Percentiles rank a stretch among this genome's conserved stretches.
These are phyloP conservation scores for Nakazawaea peltata DNA, from an alignment of 805 yeast species.

Conservation along the genomic window DNA sequence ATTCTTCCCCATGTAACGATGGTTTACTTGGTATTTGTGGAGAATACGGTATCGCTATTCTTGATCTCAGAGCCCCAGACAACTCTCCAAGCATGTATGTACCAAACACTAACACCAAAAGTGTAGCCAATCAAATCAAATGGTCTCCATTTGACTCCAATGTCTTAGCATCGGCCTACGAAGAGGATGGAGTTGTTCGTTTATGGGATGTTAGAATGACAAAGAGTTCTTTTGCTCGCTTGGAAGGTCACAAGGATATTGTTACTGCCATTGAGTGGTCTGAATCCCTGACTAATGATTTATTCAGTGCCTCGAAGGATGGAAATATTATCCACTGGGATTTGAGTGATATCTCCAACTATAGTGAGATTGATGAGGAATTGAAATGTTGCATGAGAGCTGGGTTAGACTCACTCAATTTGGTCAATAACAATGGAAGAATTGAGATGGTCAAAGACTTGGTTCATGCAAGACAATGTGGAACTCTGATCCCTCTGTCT, in stretches of 20 bases:
- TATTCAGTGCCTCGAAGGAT: slow-evolving; percentile 55
- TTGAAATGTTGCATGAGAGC: slow-evolving; percentile 35
- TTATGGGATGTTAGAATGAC: slow-evolving; percentile 73
- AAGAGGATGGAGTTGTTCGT: slow-evolving; percentile 42
- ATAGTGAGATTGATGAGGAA: slow-evolving; percentile 11
- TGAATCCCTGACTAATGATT: slow-evolving; percentile 16
- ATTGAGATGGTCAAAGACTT: slow-evolving; percentile 19
- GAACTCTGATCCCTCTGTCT: slow-evolving; percentile 55
- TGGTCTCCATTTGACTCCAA: slow-evolving; percentile 62
- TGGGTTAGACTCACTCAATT: slow-evolving; percentile 34
- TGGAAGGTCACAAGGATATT: slow-evolving; percentile 47
- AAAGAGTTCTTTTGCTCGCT: slow-evolving; percentile 38
- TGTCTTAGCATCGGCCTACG: slow-evolving; percentile 57
- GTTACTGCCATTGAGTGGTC: slow-evolving; percentile 59
- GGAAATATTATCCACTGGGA: slow-evolving; percentile 69
- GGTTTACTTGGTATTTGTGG: slow-evolving; percentile 61
- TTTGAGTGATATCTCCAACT: slow-evolving; percentile 24
- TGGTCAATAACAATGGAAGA: slow-evolving; percentile 23
- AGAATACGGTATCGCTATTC: slow-evolving; percentile 63
- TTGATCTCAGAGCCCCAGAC: slow-evolving; percentile 54
- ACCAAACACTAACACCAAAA: slow-evolving; percentile 25
- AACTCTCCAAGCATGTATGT: slow-evolving; percentile 30
- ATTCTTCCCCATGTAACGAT: slow-evolving; percentile 35
- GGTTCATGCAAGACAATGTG: slow-evolving; percentile 43
- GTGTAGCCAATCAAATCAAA: slow-evolving; percentile 34